Percentiles rank a stretch among this genome's conserved stretches.
phyloP scores from a whole-genome alignment of 2,329 filamentous ascomycete genomes.

The Ceratocystis variospora region DNA sequence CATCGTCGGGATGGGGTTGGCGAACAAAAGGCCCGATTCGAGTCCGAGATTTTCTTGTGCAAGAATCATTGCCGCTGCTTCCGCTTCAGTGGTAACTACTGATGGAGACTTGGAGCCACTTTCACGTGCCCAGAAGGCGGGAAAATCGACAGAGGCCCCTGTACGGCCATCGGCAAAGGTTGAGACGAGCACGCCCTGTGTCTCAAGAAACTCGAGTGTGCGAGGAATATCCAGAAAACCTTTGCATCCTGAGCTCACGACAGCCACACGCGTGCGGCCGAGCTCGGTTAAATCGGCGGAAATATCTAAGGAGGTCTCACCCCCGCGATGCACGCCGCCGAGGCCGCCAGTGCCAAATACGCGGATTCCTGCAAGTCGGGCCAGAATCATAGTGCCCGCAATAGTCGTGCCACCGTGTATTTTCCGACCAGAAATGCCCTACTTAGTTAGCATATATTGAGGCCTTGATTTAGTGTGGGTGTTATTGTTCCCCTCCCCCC shows the following conservation, averaged over 20 bases:
- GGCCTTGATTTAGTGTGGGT: not conserved
- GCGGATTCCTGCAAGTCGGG: slow-evolving; percentile 72
- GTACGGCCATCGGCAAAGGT: slow-evolving; percentile 76
- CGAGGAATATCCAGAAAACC: slow-evolving; percentile 86
- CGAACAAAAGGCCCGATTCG: slow-evolving; percentile 69
- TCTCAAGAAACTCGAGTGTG: slow-evolving; percentile 66
- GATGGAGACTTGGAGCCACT: slow-evolving; percentile 70
- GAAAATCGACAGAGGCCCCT: slow-evolving; percentile 60
- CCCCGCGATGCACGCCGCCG: slow-evolving; percentile 85
- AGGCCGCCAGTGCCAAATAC: slow-evolving; percentile 92
- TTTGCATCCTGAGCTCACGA: slow-evolving; percentile 84
- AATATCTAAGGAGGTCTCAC: slow-evolving; percentile 75
- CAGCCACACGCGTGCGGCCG: slow-evolving; percentile 73
- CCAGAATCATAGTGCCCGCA: slow-evolving; percentile 81
- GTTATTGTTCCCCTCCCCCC: not conserved
- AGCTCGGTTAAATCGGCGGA: slow-evolving; percentile 93
- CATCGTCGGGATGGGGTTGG: slow-evolving; percentile 69
- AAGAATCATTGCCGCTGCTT: slow-evolving; percentile 80
- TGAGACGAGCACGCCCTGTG: slow-evolving; percentile 63
- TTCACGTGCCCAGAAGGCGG: slow-evolving; percentile 82
- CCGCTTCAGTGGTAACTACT: slow-evolving; percentile 57
- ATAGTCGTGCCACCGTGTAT: slow-evolving; percentile 88
- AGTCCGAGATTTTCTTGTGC: slow-evolving; percentile 61
- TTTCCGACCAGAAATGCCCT: slow-evolving; percentile 51
- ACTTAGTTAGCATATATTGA: slow-evolving; percentile 5